These are phyloP conservation scores for Castanea crenata DNA, from an alignment of 306 rosid genomes.

Conservation along the genomic window DNA sequence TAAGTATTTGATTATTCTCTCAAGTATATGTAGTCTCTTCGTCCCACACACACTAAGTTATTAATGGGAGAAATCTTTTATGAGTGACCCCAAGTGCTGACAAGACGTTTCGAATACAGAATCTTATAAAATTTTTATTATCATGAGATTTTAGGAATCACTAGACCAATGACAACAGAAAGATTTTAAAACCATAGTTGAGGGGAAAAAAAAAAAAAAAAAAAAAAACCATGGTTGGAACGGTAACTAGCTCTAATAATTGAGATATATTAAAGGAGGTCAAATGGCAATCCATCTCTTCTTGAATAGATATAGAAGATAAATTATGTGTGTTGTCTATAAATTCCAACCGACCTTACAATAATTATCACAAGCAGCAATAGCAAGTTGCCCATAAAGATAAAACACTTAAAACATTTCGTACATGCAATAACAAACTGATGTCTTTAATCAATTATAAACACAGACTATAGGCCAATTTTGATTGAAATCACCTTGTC, in stretches of 20 bases:
- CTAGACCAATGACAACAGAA: background rate
- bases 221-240: background rate
- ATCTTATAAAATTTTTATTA: no score
- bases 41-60: no score
- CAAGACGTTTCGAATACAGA: rapidly evolving
- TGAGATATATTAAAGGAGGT: slow-evolving; percentile 7
- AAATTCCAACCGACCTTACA: background rate
- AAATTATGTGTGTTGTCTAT: background rate
- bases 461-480: slow-evolving; percentile 4
- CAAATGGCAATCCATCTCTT: background rate
- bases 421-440: background rate
- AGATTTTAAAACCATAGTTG: background rate
- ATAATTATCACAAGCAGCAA: background rate
- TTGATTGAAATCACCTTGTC: slow-evolving; percentile 3
- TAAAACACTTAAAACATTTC: background rate
- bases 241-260: slow-evolving; percentile 11
- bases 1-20: no score
- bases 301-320: background rate
- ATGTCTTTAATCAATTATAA: slow-evolving; percentile 1
- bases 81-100: no score
- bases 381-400: background rate
- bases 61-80: no score
- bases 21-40: no score
- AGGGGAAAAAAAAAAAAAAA: no score
- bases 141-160: no score